A percentile compares a stretch with the other conserved stretches of the same genome.
These are phyloP conservation scores for Zymoseptoria passerinii DNA, from an alignment of 2,329 filamentous ascomycete species.

Conservation along the genomic window DNA sequence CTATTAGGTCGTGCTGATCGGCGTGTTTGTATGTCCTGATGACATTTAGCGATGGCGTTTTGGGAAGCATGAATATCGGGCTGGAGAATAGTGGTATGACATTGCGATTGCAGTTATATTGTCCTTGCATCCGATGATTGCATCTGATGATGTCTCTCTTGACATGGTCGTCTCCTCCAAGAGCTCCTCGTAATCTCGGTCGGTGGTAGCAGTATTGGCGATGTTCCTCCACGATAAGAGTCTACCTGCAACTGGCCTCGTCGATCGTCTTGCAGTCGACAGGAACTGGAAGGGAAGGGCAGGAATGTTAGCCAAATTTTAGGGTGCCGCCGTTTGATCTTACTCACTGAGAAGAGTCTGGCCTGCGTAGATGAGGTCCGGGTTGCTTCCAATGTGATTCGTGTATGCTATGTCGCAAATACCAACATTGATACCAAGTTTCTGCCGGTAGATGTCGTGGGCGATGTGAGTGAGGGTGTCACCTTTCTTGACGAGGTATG, in stretches of 20 bases:
- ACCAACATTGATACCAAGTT: not conserved
- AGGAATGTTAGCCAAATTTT: not conserved
- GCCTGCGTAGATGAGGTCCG: not conserved
- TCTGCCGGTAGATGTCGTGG: not conserved
- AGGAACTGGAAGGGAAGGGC: not conserved
- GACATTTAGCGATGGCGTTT: slow-evolving; percentile 6
- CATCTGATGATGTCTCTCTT: not conserved
- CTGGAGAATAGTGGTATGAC: not conserved
- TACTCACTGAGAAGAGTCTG: not conserved
- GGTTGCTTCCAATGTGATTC: not conserved
- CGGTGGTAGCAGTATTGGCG: not conserved
- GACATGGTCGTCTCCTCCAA: not conserved
- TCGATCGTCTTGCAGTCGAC: not conserved
- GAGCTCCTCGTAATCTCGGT: not conserved
- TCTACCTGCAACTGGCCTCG: not conserved
- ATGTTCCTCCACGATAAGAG: not conserved
- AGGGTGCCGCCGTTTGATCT: not conserved
- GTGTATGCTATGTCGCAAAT: not conserved
- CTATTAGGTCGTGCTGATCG: not conserved
- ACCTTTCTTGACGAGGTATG: not conserved
- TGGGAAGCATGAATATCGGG: not conserved
- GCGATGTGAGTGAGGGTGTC: not conserved
- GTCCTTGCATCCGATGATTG: not conserved
- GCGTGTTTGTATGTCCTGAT: not conserved
- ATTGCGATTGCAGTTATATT: not conserved